phyloP scores from a whole-genome alignment of 805 yeast species.

The Lipomyces japonicus region DNA sequence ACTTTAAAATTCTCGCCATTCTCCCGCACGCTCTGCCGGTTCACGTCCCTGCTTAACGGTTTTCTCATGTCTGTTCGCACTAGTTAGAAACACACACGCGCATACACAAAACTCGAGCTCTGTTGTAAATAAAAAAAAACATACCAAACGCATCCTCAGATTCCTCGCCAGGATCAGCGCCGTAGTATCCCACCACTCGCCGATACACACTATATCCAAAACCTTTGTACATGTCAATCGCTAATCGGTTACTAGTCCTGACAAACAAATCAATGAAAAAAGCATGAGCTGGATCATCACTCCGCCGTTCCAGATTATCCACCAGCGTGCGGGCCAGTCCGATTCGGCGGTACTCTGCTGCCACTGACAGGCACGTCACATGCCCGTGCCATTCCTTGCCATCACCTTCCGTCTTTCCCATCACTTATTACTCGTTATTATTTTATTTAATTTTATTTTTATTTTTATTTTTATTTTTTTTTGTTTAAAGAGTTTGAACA shows the following conservation, averaged over 20 bases:
- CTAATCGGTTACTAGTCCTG: constrained; percentile 75
- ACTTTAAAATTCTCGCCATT: constrained; percentile 31
- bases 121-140: neutral
- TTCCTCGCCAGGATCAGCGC: constrained; percentile 38
- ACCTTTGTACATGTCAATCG: constrained; percentile 77
- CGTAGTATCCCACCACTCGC: constrained; percentile 86
- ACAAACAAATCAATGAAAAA: constrained; percentile 90
- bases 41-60: constrained; percentile 39
- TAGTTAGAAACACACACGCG: neutral
- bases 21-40: constrained; percentile 32
- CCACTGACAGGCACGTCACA: constrained; percentile 91
- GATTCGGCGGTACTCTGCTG: constrained; percentile 73
- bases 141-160: constrained; percentile 89
- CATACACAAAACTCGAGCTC: neutral
- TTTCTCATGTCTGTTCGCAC: constrained; percentile 39
- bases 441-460: constrained; percentile 30
- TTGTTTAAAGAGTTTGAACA: neutral
- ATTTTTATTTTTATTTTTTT: neutral
- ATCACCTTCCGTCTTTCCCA: constrained; percentile 93
- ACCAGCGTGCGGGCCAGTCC: constrained; percentile 83
- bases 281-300: constrained; percentile 68
- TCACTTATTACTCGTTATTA: constrained; percentile 53
- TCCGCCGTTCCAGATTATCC: constrained; percentile 63
- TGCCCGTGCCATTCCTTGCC: constrained; percentile 91
- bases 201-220: constrained; percentile 81